Conservation (phyloP, 495 filamentous ascomycete genomes). For the Aspergillus carlsbadensis region DNA sequence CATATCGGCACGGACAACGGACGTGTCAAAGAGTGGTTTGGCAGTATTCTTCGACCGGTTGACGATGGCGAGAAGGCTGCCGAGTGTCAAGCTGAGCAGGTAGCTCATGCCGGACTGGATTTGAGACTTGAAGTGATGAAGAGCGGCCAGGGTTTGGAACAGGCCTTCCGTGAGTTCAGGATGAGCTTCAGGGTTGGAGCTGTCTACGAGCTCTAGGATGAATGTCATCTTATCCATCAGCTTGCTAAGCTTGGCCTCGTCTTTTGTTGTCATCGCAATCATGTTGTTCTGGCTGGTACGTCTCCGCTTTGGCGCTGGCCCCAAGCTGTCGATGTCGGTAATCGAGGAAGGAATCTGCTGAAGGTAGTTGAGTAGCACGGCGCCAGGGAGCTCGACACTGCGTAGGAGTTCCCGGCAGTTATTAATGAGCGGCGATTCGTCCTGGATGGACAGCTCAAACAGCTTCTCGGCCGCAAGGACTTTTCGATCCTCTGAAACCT, state of each 20-base stretch:
- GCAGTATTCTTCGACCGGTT: slow-evolving; percentile 63
- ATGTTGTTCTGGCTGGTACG: slow-evolving; percentile 68
- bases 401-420: slow-evolving; percentile 68
- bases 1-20: slow-evolving; percentile 77
- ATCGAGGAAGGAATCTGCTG: slow-evolving; percentile 63
- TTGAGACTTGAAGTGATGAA: slow-evolving; percentile 74
- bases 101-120: slow-evolving; percentile 79
- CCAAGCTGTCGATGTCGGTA: slow-evolving; percentile 60
- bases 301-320: slow-evolving; percentile 70
- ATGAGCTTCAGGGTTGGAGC: slow-evolving; percentile 67
- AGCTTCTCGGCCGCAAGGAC: slow-evolving; percentile 58
- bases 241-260: slow-evolving; percentile 55
- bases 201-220: slow-evolving; percentile 83
- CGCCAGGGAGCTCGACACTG: slow-evolving; percentile 64
- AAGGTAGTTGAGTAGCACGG: slow-evolving; percentile 66
- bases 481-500: slow-evolving; percentile 63
- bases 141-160: slow-evolving; percentile 78
- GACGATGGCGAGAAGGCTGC: slow-evolving; percentile 75
- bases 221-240: slow-evolving; percentile 75
- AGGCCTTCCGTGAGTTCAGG: slow-evolving; percentile 71
- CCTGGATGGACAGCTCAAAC: slow-evolving; percentile 49
- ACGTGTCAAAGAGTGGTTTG: slow-evolving; percentile 65
- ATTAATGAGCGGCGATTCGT: slow-evolving; percentile 35
- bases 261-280: slow-evolving; percentile 39
- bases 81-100: slow-evolving; percentile 74